A percentile compares a stretch with the other conserved stretches of the same genome.
phyloP scores from a whole-genome alignment of 768 basidiomycete genomes.

The Clavulina sp. region DNA sequence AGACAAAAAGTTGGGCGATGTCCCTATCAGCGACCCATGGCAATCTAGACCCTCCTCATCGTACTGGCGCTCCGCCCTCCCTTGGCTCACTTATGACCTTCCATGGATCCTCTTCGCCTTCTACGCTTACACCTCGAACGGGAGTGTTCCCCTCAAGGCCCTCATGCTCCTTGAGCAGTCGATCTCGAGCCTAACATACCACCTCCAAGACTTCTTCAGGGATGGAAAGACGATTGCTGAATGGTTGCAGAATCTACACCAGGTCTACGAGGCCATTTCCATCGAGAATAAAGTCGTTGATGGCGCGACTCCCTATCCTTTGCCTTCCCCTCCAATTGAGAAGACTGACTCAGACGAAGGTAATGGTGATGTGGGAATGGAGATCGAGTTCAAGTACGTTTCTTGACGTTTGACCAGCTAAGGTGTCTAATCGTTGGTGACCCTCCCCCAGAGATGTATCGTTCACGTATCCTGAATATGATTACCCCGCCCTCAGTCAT shows the following conservation, averaged over 20 bases:
- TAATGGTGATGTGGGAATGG: slow-evolving; percentile 6
- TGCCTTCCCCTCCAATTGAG: no score
- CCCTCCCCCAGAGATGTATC: slow-evolving; percentile 26
- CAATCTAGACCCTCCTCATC: not conserved
- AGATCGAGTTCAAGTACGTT: slow-evolving; percentile 10
- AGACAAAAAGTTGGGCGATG: not conserved
- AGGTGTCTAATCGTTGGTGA: not conserved
- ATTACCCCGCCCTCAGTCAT: slow-evolving; percentile 19
- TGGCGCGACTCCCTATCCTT: not conserved
- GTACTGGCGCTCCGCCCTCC: not conserved
- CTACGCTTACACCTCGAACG: not conserved
- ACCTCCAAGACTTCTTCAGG: not conserved
- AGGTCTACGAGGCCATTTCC: not conserved
- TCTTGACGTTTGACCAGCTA: not conserved
- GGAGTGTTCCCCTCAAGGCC: not conserved
- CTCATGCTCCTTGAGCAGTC: slow-evolving; percentile 1
- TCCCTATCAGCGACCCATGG: not conserved
- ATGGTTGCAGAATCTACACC: not conserved
- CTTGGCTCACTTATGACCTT: not conserved
- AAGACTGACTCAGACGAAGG: not conserved
- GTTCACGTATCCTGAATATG: slow-evolving; percentile 32
- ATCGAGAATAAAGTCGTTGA: slow-evolving; percentile 1
- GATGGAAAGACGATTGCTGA: not conserved
- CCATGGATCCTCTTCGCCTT: not conserved
- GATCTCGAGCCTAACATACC: not conserved